Conservation (phyloP, 768 basidiomycete genomes). For the Cantharellus anzutake region DNA sequence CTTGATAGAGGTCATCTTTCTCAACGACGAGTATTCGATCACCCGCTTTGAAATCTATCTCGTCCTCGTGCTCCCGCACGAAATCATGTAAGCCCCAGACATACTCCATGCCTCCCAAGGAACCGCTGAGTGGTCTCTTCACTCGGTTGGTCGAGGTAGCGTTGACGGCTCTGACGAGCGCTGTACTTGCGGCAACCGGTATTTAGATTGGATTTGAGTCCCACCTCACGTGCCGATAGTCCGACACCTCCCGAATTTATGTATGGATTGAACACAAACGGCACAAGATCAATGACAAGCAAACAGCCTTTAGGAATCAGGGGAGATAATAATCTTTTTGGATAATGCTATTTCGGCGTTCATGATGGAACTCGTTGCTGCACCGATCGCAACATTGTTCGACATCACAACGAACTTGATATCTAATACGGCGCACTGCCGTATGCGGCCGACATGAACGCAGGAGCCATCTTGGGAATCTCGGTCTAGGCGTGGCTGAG, state of each 20-base stretch:
- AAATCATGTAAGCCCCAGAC: conserved; percentile 84
- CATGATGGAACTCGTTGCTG: conserved; percentile 91
- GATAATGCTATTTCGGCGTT: conserved; percentile 91
- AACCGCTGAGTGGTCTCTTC: background rate
- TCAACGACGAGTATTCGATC: conserved; percentile 82
- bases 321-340: conserved; percentile 18
- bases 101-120: conserved; percentile 27
- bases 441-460: conserved; percentile 75
- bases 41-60: conserved; percentile 67
- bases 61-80: conserved; percentile 82
- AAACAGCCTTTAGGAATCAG: no score
- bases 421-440: conserved; percentile 83
- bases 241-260: no score
- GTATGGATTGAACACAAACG: no score
- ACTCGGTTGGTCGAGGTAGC: no score
- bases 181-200: no score
- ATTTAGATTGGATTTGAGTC: no score
- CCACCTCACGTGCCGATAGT: no score
- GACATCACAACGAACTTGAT: conserved; percentile 87
- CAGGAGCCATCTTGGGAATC: conserved; percentile 82
- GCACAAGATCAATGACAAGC: no score
- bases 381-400: conserved; percentile 90
- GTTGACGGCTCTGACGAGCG: no score
- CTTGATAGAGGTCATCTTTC: conserved; percentile 79
- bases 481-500: conserved; percentile 84